Evolutionary conservation across 2,329 filamentous ascomycete genomes (phyloP).

Genomic region (Calonectria naviculata): DNA sequence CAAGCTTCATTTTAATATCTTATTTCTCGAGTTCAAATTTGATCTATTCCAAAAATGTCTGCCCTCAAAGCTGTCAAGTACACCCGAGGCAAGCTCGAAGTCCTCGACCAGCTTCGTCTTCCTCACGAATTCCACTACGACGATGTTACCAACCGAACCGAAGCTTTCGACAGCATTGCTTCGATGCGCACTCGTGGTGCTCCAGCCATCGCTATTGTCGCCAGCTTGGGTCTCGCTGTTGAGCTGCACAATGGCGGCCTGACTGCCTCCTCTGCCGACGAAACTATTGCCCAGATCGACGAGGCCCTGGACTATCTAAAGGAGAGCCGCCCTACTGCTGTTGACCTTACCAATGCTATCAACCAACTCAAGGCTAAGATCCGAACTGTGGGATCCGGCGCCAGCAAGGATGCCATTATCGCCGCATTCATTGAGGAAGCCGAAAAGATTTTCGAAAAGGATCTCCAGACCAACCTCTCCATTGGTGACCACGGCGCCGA

Average conservation of each 20-base stretch:
- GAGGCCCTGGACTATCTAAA: conserved; percentile 87
- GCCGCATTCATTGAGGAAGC: conserved; percentile 81
- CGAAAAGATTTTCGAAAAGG: conserved; percentile 87
- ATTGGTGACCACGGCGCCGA: conserved; percentile 87
- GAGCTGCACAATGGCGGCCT: conserved; percentile 73
- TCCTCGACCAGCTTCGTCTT: conserved; percentile 85
- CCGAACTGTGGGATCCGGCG: conserved; percentile 57
- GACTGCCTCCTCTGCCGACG: conserved; percentile 57
- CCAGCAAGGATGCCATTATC: conserved; percentile 64
- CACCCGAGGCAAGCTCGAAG: conserved; percentile 75
- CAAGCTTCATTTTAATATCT: neutral
- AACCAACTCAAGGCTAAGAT: conserved; percentile 78
- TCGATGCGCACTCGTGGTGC: conserved; percentile 84
- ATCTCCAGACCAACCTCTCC: conserved; percentile 85
- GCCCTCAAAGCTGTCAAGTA: conserved; percentile 83
- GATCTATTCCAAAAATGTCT: conserved; percentile 53
- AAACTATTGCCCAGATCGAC: conserved; percentile 78
- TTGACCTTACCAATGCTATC: conserved; percentile 93
- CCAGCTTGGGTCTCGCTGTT: conserved; percentile 86
- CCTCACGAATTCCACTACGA: conserved; percentile 87
- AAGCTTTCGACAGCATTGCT: conserved; percentile 86
- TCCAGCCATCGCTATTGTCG: conserved; percentile 98
- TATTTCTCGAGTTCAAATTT: neutral
- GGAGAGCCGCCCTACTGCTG: conserved; percentile 90
- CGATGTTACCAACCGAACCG: conserved; percentile 73